Conservation (phyloP, 345 rosid species). For the Passiflora organensis region DNA sequence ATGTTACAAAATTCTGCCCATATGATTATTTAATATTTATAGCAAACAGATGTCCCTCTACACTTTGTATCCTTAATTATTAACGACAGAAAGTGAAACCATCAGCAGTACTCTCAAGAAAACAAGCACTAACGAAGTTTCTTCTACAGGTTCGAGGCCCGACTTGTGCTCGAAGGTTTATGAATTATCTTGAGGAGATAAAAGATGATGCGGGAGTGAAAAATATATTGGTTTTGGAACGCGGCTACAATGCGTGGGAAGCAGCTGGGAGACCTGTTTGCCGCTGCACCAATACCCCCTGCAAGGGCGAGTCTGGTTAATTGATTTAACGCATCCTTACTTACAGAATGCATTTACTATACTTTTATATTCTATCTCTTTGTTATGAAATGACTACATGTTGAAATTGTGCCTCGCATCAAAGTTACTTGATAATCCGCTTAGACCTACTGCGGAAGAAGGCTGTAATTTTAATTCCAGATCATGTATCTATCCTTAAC, state of each 20-base stretch:
- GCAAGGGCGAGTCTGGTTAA: conserved; percentile 42
- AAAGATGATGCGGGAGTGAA: conserved; percentile 67
- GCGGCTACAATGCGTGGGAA: conserved; percentile 90
- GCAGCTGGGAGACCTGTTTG: conserved; percentile 83
- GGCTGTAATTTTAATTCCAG: no score
- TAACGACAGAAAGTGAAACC: background rate
- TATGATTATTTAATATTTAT: background rate
- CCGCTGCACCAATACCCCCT: conserved; percentile 59
- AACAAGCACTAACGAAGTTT: background rate
- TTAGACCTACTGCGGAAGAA: no score
- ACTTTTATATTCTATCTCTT: no score
- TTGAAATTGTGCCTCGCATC: no score
- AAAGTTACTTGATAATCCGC: no score
- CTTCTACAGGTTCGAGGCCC: conserved; percentile 81
- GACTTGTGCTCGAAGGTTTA: conserved; percentile 73
- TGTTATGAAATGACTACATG: no score
- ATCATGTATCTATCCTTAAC: no score
- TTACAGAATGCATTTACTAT: no score
- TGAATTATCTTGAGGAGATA: conserved; percentile 57
- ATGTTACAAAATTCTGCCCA: no score
- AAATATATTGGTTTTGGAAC: conserved; percentile 61
- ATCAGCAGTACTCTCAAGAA: background rate
- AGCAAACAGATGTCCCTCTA: background rate
- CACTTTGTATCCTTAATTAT: background rate
- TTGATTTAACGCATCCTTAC: no score